Conservation (phyloP, 768 basidiomycete genomes). For the Hypholoma fasciculare region DNA sequence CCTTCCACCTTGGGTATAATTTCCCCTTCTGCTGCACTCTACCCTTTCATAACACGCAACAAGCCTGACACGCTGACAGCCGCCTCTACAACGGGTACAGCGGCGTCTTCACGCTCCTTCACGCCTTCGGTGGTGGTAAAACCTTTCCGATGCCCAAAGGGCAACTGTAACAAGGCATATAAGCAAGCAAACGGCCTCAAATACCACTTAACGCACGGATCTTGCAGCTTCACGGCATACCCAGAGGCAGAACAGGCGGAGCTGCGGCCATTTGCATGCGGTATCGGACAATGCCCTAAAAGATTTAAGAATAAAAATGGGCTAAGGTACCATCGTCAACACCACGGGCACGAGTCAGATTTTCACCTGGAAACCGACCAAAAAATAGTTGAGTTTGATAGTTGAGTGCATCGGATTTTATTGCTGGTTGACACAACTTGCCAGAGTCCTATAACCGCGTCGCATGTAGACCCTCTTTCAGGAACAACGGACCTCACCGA, state of each 20-base stretch:
- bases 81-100: too few species aligned
- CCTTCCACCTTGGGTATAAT: too few species aligned
- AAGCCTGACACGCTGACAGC: too few species aligned
- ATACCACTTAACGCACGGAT: slow-evolving; percentile 85
- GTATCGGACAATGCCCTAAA: background rate
- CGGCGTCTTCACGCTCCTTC: background rate
- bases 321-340: background rate
- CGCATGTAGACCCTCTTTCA: too few species aligned
- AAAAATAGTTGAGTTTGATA: too few species aligned
- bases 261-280: background rate
- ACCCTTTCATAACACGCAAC: too few species aligned
- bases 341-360: background rate
- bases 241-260: background rate
- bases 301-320: background rate
- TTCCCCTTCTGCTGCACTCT: too few species aligned
- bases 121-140: slow-evolving; percentile 33
- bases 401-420: too few species aligned
- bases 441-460: too few species aligned
- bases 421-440: too few species aligned
- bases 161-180: slow-evolving; percentile 93
- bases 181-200: slow-evolving; percentile 95
- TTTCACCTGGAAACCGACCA: too few species aligned
- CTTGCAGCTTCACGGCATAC: background rate
- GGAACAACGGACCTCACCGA: background rate
- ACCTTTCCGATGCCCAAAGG: slow-evolving; percentile 91